These are phyloP conservation scores for Fusarium falciforme DNA, from an alignment of 2,329 filamentous ascomycete genomes.

Conservation along the genomic window DNA sequence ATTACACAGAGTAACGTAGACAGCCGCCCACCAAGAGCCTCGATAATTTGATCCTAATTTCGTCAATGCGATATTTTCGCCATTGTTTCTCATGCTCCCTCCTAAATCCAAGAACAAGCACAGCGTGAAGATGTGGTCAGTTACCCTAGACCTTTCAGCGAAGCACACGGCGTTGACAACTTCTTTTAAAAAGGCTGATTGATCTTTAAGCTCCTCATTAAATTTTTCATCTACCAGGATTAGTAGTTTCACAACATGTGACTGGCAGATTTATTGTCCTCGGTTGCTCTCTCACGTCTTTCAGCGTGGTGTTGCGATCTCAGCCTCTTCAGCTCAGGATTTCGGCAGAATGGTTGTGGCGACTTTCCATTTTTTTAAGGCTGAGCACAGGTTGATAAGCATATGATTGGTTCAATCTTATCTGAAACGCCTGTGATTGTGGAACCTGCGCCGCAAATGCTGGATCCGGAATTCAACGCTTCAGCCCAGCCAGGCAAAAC, in stretches of 20 bases:
- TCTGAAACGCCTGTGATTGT: background rate
- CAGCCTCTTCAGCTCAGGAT: background rate
- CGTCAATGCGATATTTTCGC: no score
- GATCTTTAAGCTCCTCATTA: background rate
- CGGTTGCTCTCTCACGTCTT: background rate
- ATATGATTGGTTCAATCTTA: background rate
- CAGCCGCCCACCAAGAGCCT: background rate
- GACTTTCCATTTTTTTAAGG: background rate
- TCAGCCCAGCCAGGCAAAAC: background rate
- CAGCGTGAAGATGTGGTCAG: background rate
- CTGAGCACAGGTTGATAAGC: background rate
- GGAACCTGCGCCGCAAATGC: background rate
- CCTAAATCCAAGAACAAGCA: background rate
- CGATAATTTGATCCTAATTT: no score
- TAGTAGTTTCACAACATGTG: background rate
- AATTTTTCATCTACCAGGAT: background rate
- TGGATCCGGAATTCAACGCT: background rate
- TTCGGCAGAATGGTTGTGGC: background rate
- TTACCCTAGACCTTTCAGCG: background rate
- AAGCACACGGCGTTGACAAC: background rate
- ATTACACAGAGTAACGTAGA: background rate
- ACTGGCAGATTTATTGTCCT: background rate
- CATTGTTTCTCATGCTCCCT: background rate
- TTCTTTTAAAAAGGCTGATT: background rate
- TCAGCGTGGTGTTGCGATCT: background rate